A percentile compares a stretch with the other conserved stretches of the same genome.
These are phyloP conservation scores for Lasiosphaeria miniovina DNA, from an alignment of 495 filamentous ascomycete species.

Conservation along the genomic window DNA sequence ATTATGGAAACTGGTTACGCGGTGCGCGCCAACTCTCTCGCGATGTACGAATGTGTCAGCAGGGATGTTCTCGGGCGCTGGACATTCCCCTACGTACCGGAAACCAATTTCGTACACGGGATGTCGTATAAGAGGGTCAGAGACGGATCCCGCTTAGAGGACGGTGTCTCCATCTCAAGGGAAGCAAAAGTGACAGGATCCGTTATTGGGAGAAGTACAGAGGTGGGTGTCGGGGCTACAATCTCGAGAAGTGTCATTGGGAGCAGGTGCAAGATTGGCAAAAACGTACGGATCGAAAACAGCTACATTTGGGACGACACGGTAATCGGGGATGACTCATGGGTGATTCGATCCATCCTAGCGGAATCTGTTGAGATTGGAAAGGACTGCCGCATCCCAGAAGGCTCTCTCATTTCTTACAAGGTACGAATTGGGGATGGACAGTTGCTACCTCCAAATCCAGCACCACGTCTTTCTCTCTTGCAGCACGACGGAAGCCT, in stretches of 20 bases:
- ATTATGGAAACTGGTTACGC: conserved; percentile 78
- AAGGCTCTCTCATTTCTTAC: conserved; percentile 77
- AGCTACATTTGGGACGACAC: conserved; percentile 91
- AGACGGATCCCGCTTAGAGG: conserved; percentile 66
- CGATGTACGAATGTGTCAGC: conserved; percentile 88
- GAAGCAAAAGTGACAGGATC: conserved; percentile 49
- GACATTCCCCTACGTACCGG: conserved; percentile 91
- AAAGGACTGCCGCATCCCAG: conserved; percentile 61
- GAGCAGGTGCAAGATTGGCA: conserved; percentile 78
- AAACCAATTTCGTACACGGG: conserved; percentile 74
- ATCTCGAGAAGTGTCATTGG: conserved; percentile 76
- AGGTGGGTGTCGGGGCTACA: conserved; percentile 66
- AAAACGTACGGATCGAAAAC: conserved; percentile 70
- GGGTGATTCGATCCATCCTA: conserved; percentile 70
- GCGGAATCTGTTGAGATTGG: conserved; percentile 69
- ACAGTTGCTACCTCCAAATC: conserved; percentile 27
- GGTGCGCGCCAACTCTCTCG: conserved; percentile 77
- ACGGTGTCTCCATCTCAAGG: conserved; percentile 60
- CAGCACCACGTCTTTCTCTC: conserved; percentile 37
- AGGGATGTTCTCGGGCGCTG: conserved; percentile 82
- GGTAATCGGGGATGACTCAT: conserved; percentile 67
- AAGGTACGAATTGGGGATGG: conserved; percentile 67
- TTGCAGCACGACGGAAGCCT: conserved; percentile 33
- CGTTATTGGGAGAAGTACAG: conserved; percentile 73
- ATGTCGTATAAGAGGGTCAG: conserved; percentile 74